These are phyloP conservation scores for Phoenix dactylifera DNA, from an alignment of 176 grass and related monocot genomes.

Conservation along the genomic window DNA sequence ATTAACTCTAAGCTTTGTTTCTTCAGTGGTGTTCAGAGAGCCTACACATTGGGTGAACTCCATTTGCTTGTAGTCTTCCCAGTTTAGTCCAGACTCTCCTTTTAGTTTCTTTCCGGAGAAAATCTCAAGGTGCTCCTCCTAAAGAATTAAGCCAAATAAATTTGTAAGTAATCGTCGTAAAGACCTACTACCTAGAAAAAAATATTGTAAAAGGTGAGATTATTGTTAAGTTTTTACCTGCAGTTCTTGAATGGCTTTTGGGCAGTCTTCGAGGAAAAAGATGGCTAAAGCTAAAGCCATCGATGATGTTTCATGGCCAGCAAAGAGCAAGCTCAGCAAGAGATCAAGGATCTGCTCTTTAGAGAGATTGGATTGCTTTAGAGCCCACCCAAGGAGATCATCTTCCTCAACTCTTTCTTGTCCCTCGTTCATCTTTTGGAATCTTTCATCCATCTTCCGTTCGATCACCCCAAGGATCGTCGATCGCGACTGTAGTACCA, in stretches of 20 bases:
- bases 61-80: conserved; percentile 99
- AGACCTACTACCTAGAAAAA: no score
- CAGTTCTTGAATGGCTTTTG: conserved; percentile 51
- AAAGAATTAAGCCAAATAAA: neutral
- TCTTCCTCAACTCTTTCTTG: conserved; percentile 36
- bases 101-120: conserved; percentile 38
- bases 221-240: conserved; percentile 25
- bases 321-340: conserved; percentile 83
- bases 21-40: neutral
- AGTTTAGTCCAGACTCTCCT: conserved; percentile 50
- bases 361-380: conserved; percentile 56
- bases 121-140: conserved; percentile 83
- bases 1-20: neutral
- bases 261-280: conserved; percentile 82
- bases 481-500: conserved; percentile 41
- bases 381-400: conserved; percentile 82
- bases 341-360: conserved; percentile 92
- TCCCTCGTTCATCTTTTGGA: conserved; percentile 25
- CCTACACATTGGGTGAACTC: conserved; percentile 95
- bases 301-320: conserved; percentile 89
- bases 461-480: conserved; percentile 78
- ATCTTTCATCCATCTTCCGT: conserved; percentile 65
- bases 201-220: no score
- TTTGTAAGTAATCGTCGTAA: no score
- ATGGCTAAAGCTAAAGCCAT: conserved; percentile 75